These are phyloP conservation scores for Euclidium syriacum DNA, from an alignment of 345 rosid species.

Conservation along the genomic window DNA sequence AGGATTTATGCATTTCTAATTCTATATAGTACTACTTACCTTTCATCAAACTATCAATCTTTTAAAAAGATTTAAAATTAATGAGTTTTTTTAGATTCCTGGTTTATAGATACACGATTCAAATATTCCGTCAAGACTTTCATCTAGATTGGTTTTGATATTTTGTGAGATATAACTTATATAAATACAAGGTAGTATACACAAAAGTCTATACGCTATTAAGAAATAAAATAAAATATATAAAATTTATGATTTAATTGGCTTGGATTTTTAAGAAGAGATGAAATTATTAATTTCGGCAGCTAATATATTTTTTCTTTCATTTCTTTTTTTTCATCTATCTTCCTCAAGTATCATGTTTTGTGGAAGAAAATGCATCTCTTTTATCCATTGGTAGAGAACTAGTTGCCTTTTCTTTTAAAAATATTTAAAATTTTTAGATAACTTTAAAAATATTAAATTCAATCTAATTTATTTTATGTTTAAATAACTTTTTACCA, in stretches of 20 bases:
- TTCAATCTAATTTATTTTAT: no score
- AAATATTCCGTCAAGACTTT: background rate
- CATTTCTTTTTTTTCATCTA: background rate
- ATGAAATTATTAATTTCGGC: background rate
- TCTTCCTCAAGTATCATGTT: background rate
- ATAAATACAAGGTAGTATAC: background rate
- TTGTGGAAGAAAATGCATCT: background rate
- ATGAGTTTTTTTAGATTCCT: background rate
- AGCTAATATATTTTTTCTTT: no score
- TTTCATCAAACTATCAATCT: no score
- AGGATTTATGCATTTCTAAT: background rate
- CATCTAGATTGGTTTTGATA: background rate
- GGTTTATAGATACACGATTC: background rate
- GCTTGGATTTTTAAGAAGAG: background rate
- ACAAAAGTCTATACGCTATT: background rate
- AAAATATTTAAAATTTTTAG: no score
- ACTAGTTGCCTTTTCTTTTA: no score
- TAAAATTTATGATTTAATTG: background rate
- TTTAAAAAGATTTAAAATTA: background rate
- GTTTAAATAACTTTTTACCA: no score
- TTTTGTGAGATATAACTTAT: background rate
- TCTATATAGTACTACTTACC: background rate
- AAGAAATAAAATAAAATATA: background rate
- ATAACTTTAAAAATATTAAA: no score
- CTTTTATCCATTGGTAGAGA: background rate